Evolutionary conservation across 2,329 filamentous ascomycete genomes (phyloP).

Genomic region (Fonsecaea multimorphosa): DNA sequence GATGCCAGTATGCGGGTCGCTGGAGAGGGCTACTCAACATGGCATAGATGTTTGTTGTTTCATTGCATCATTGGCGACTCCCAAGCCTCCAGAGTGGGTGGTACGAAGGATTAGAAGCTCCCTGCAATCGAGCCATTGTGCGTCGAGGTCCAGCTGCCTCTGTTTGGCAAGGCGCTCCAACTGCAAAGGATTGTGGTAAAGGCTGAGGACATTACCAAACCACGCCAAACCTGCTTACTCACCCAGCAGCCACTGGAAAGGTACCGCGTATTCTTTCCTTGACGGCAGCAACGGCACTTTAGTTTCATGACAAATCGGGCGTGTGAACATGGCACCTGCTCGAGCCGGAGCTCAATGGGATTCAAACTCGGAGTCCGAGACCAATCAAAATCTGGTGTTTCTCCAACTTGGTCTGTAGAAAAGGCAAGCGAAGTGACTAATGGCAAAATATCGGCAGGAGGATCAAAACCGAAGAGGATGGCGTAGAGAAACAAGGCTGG

Average conservation of each 20-base stretch:
- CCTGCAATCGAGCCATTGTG: not conserved
- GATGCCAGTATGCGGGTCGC: not conserved
- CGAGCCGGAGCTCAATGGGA: not conserved
- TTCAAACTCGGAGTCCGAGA: not conserved
- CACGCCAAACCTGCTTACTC: not conserved
- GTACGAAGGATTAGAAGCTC: not conserved
- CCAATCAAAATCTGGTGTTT: not conserved
- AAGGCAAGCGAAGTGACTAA: constrained; percentile 3
- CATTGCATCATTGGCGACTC: not conserved
- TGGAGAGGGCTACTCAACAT: not conserved
- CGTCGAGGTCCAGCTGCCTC: not conserved
- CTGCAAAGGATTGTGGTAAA: not conserved
- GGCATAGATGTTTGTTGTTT: not conserved
- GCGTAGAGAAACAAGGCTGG: not conserved
- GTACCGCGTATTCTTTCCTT: too few relatives aligned
- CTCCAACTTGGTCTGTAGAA: not conserved
- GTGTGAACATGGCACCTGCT: not conserved
- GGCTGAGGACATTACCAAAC: not conserved
- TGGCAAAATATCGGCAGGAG: constrained; percentile 3
- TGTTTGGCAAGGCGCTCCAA: not conserved
- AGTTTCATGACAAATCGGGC: not conserved
- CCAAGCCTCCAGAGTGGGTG: not conserved
- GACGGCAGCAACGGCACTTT: not conserved
- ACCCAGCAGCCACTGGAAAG: not conserved
- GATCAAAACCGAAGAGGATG: not conserved